Evolutionary conservation across 805 yeast genomes (phyloP).

Genomic region (Yarrowia yakushimensis): DNA sequence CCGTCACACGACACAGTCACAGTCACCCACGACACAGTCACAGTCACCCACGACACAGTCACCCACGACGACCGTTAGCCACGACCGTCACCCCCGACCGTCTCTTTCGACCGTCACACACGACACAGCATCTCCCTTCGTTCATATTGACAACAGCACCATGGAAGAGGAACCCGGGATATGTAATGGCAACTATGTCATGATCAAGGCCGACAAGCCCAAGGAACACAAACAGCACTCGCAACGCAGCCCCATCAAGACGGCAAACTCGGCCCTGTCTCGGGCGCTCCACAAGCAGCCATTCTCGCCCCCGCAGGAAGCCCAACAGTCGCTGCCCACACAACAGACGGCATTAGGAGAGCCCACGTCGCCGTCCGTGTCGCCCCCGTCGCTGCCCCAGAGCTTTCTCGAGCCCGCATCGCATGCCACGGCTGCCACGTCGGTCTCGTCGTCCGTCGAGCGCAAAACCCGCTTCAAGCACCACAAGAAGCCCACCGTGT

Average conservation of each 20-base stretch:
- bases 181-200: conserved; percentile 22
- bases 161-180: conserved; percentile 26
- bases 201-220: conserved; percentile 23
- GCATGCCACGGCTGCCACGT: conserved; percentile 9
- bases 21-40: background rate
- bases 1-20: conserved; percentile 8
- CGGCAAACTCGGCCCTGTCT: conserved; percentile 18
- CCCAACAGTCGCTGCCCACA: background rate
- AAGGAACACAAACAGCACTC: conserved; percentile 7
- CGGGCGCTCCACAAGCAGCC: conserved; percentile 25
- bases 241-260: conserved; percentile 18
- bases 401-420: conserved; percentile 10
- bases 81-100: background rate
- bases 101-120: background rate
- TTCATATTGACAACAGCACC: too few relatives aligned
- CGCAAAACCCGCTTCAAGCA: conserved; percentile 35
- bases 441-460: conserved; percentile 12
- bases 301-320: conserved; percentile 18
- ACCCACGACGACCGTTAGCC: background rate
- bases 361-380: conserved; percentile 8
- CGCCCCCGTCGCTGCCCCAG: conserved; percentile 21
- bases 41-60: background rate
- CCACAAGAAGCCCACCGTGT: conserved; percentile 44
- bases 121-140: too few relatives aligned
- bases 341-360: conserved; percentile 6